Conservation (phyloP, 257 asterid genomes). For the Vinca minor region DNA sequence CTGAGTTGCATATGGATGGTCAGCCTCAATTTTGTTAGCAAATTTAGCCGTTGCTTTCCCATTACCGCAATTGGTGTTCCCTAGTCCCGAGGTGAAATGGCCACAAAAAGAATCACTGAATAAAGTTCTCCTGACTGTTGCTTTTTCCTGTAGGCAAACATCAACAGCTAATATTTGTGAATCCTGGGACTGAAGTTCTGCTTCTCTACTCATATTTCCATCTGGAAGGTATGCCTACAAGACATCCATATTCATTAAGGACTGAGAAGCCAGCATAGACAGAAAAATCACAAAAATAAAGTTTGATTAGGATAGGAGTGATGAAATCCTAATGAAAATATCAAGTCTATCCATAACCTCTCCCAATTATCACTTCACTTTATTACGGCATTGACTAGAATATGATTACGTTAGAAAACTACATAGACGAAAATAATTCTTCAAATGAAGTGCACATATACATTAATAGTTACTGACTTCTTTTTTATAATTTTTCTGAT, state of each 20-base stretch:
- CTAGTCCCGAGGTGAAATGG: conserved; percentile 16
- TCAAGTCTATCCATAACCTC: background rate
- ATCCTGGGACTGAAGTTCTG: conserved; percentile 11
- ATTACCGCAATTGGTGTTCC: conserved; percentile 15
- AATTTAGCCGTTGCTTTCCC: conserved; percentile 12
- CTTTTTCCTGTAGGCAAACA: conserved; percentile 16
- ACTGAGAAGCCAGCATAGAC: background rate
- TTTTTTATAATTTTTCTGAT: background rate
- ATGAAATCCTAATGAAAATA: background rate
- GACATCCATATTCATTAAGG: background rate
- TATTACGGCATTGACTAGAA: background rate
- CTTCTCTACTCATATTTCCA: conserved; percentile 10
- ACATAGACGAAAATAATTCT: background rate
- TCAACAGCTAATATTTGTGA: conserved; percentile 26
- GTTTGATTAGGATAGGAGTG: background rate
- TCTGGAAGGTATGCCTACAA: conserved; percentile 30
- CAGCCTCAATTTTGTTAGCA: conserved; percentile 14
- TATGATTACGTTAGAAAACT: background rate
- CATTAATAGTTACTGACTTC: background rate
- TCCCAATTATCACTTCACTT: background rate
- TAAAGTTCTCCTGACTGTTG: conserved; percentile 18
- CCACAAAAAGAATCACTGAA: conserved; percentile 17
- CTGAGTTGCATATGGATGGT: conserved; percentile 18
- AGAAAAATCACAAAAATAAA: background rate
- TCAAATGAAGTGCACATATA: background rate